Evolutionary conservation across 768 basidiomycete genomes (phyloP).

Genomic region (Ramaria sp.): DNA sequence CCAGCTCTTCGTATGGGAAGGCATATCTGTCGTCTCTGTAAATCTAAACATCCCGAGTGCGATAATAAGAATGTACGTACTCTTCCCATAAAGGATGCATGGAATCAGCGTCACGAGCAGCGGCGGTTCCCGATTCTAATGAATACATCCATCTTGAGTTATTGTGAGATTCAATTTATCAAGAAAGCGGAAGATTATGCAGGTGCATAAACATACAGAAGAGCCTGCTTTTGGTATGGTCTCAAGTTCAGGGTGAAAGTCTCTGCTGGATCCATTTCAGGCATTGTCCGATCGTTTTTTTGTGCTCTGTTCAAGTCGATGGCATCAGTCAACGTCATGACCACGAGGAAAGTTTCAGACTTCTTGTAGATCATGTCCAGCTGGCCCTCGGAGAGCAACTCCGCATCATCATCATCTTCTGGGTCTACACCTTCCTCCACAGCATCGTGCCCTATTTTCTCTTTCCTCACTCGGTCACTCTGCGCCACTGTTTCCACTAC

Average conservation of each 20-base stretch:
- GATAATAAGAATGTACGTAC: constrained; percentile 32
- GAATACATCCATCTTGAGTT: constrained; percentile 81
- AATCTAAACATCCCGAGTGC: no score
- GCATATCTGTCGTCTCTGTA: constrained; percentile 41
- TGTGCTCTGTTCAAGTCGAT: constrained; percentile 51
- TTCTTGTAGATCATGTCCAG: constrained; percentile 76
- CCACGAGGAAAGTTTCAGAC: constrained; percentile 27
- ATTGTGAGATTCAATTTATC: not conserved
- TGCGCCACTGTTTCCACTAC: constrained; percentile 32
- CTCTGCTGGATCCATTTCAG: constrained; percentile 70
- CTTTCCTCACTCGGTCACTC: constrained; percentile 14
- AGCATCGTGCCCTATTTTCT: constrained; percentile 48
- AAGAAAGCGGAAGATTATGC: not conserved
- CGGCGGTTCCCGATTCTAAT: constrained; percentile 63
- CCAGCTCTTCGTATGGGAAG: constrained; percentile 52
- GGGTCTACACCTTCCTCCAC: constrained; percentile 67
- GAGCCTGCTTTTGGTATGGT: constrained; percentile 90
- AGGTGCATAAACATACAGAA: constrained; percentile 33
- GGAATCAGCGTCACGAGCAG: constrained; percentile 56
- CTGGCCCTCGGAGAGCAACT: constrained; percentile 73
- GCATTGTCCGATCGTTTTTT: constrained; percentile 62
- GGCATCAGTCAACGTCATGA: not conserved
- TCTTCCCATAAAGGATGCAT: constrained; percentile 95
- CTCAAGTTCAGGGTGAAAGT: constrained; percentile 69
- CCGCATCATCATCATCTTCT: constrained; percentile 67